A percentile compares a stretch with the other conserved stretches of the same genome.
phyloP scores from a whole-genome alignment of 805 yeast genomes.

The Candida sonorensis region DNA sequence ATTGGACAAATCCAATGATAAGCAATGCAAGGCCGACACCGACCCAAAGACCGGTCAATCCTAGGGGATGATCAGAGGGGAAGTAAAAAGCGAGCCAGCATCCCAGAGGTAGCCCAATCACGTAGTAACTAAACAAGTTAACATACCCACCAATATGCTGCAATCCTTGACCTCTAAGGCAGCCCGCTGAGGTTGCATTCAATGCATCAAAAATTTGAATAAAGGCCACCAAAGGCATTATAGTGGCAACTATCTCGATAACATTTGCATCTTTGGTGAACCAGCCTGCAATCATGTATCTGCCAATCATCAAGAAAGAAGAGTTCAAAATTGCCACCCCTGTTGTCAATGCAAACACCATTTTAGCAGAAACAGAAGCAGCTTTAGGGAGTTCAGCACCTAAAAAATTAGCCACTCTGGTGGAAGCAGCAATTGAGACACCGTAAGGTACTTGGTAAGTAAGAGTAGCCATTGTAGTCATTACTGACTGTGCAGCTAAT shows the following conservation, averaged over 20 bases:
- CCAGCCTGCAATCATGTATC: conserved; percentile 20
- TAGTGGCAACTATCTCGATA: conserved; percentile 17
- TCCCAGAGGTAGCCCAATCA: conserved; percentile 63
- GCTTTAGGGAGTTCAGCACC: conserved; percentile 44
- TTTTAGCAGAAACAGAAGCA: conserved; percentile 21
- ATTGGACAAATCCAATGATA: conserved; percentile 43
- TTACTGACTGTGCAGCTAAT: conserved; percentile 69
- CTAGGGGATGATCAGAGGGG: conserved; percentile 29
- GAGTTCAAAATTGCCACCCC: conserved; percentile 20
- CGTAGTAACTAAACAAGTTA: conserved; percentile 55
- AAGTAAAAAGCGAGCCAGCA: conserved; percentile 47
- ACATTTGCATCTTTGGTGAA: conserved; percentile 27
- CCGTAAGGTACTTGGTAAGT: conserved; percentile 74
- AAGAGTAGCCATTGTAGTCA: conserved; percentile 60
- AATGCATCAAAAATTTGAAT: conserved; percentile 44
- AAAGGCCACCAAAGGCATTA: conserved; percentile 26
- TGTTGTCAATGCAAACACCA: conserved; percentile 21
- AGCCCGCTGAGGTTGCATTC: conserved; percentile 44
- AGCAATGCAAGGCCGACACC: conserved; percentile 28
- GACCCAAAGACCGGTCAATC: conserved; percentile 31
- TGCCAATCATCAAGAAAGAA: conserved; percentile 20
- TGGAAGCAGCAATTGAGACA: conserved; percentile 65
- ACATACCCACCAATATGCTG: conserved; percentile 50
- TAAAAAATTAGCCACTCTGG: conserved; percentile 69
- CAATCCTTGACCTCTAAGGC: conserved; percentile 52